Base-by-base conservation (phyloP, 202 grass and related monocot genomes). In the Cymbopogon flexuosus region DNA sequence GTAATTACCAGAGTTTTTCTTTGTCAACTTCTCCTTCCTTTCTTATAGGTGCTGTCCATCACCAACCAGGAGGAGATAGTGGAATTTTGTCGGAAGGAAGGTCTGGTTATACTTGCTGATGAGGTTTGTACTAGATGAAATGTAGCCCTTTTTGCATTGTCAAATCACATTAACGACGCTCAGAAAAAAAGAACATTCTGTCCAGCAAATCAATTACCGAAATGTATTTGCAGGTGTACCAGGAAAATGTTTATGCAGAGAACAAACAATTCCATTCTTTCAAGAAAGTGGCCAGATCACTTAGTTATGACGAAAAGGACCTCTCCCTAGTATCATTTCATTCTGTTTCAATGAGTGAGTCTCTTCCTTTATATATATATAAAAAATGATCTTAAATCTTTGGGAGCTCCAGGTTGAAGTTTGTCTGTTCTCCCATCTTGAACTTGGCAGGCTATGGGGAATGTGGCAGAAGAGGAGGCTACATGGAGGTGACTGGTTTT, bases 401-500 rank as follows among this genome's bases (percentile, higher is more conserved):
- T 39, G 70, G 13, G 0, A 61, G 5, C n/a, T 27, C 16, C 40
- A 63, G 14, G n/a, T 40, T 9, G 62, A 59, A 36, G 68, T 49
- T 65, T 35, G 8, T 43, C 36, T 83, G 33, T 16, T 68, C 4
- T 65, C 10, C 65, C 29, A 78, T 52, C 16, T 23, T 80, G 41
- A 73, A 69, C 22, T 51, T 79, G 15, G 0, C 73, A 97, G 91
- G 93, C 37, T 93, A 77, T 80, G 93, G 91, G 81, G 91, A 97
- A 88, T 78, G 91, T 86, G 93, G 91, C 5, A 91, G 92, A 85
- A 86, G 87, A 75, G 91, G 93, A 74, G 91, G 93, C 18, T 97
- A 93, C 85, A 97, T 93, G 91, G 91, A 97, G 73, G 57, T 93
- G 31, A 84, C 84, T 54, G 91, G 91, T 77, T 91, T 97, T 19